phyloP scores from a whole-genome alignment of 2,329 filamentous ascomycete genomes.

The Zopfia rhizophila region DNA sequence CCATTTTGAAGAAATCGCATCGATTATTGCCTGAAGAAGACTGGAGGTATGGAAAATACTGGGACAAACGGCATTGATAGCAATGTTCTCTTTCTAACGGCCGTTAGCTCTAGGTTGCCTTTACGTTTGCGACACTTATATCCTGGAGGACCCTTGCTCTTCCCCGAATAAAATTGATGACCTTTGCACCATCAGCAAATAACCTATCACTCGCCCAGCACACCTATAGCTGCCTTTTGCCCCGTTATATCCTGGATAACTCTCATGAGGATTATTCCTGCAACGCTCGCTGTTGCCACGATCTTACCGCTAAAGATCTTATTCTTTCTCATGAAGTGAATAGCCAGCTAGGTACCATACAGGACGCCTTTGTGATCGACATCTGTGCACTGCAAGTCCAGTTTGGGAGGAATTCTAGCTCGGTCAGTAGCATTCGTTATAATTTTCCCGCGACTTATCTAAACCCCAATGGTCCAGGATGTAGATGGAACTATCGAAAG shows the following conservation, averaged over 20 bases:
- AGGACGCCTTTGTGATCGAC: constrained; percentile 64
- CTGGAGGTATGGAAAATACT: constrained; percentile 58
- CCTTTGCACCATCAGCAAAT: constrained; percentile 9
- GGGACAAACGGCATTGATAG: constrained; percentile 62
- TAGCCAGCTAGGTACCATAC: constrained; percentile 62
- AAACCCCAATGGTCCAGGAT: constrained; percentile 50
- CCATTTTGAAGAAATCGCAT: constrained; percentile 38
- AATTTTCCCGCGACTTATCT: constrained; percentile 25
- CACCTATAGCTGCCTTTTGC: constrained; percentile 60
- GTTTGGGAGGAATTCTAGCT: constrained; percentile 55
- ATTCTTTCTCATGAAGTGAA: constrained; percentile 66
- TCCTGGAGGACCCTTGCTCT: constrained; percentile 33
- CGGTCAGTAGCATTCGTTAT: constrained; percentile 5
- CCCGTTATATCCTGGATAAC: constrained; percentile 62
- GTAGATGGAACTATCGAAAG: constrained; percentile 55
- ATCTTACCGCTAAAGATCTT: constrained; percentile 56
- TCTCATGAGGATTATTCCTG: constrained; percentile 57
- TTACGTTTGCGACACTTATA: constrained; percentile 15
- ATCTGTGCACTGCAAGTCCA: constrained; percentile 59
- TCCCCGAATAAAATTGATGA: constrained; percentile 36
- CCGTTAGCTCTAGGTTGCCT: constrained; percentile 7
- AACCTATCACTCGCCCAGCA: not conserved
- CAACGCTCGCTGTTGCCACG: constrained; percentile 57
- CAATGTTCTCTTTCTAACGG: constrained; percentile 58
- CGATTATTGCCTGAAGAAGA: constrained; percentile 40